Percentiles rank a stretch among this genome's conserved stretches.
phyloP scores from a whole-genome alignment of 768 basidiomycete genomes.

The Podaxis sp. region DNA sequence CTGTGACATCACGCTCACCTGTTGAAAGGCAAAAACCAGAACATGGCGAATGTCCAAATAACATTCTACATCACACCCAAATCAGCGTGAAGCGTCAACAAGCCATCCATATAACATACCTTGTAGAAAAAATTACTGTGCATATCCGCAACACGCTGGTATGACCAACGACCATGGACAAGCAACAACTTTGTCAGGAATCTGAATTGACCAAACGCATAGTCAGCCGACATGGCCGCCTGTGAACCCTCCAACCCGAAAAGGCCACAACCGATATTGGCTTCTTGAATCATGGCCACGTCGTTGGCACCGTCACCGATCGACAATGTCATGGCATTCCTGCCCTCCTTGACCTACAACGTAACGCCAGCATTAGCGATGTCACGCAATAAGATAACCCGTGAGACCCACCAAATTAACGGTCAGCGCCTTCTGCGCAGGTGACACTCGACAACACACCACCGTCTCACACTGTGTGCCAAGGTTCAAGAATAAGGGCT shows the following conservation, averaged over 20 bases:
- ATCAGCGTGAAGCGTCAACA: not conserved
- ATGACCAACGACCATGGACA: constrained; percentile 97
- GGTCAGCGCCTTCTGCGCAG: constrained; percentile 96
- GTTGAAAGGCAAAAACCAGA: constrained; percentile 93
- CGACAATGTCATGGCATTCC: constrained; percentile 92
- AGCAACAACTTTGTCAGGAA: constrained; percentile 88
- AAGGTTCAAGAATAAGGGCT: constrained; percentile 84
- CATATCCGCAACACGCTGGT: constrained; percentile 95
- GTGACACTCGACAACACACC: constrained; percentile 96
- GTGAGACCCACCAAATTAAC: constrained; percentile 73
- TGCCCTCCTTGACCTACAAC: constrained; percentile 89
- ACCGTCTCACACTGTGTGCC: constrained; percentile 97
- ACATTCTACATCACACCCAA: constrained; percentile 57
- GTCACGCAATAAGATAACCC: constrained; percentile 2
- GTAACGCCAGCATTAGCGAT: not conserved
- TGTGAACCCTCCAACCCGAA: constrained; percentile 95
- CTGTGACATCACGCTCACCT: constrained; percentile 41
- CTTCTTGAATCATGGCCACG: constrained; percentile 99
- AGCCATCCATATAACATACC: constrained; percentile 34
- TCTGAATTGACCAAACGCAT: constrained; percentile 96
- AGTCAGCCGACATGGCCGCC: constrained; percentile 98
- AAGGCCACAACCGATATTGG: constrained; percentile 95
- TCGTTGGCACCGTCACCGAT: constrained; percentile 99
- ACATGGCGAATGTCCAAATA: constrained; percentile 90
- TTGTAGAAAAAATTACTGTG: constrained; percentile 99